A percentile compares a stretch with the other conserved stretches of the same genome.
phyloP scores from a whole-genome alignment of 768 basidiomycete species.

The Psilocybe cubensis region DNA sequence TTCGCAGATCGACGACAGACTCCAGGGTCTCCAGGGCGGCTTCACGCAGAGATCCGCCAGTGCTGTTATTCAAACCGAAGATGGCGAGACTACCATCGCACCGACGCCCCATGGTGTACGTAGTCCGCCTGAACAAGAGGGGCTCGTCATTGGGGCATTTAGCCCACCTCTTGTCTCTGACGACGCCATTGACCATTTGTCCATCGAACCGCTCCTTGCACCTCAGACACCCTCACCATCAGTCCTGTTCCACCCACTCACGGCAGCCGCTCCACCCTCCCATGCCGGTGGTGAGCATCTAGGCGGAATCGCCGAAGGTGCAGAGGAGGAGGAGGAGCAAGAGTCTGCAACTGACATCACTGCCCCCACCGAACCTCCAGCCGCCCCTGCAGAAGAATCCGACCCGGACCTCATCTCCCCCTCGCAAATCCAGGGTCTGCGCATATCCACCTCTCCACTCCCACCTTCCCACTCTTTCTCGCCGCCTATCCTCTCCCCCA shows the following conservation, averaged over 20 bases:
- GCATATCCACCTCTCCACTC: conserved; percentile 51
- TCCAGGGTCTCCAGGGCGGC: conserved; percentile 19
- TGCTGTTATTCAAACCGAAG: conserved; percentile 1
- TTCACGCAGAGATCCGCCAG: conserved; percentile 13
- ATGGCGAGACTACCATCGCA: conserved; percentile 16
- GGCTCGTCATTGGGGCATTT: conserved; percentile 20
- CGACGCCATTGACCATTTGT: conserved; percentile 21
- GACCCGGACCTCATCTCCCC: conserved; percentile 32
- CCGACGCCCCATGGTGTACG: conserved; percentile 23
- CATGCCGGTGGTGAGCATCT: conserved; percentile 21
- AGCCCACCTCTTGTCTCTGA: conserved; percentile 20
- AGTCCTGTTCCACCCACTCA: conserved; percentile 5
- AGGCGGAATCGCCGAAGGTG: conserved; percentile 68
- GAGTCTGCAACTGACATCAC: conserved; percentile 16
- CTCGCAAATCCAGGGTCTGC: conserved; percentile 58
- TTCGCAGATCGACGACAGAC: conserved; percentile 21
- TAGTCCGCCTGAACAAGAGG: conserved; percentile 17
- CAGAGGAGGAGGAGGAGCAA: conserved; percentile 40
- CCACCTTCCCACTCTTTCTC: conserved; percentile 27
- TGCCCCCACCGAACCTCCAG: conserved; percentile 3
- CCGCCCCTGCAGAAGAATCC: conserved; percentile 14
- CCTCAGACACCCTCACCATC: conserved; percentile 28
- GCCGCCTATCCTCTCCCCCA: conserved; percentile 1
- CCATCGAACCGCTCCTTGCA: conserved; percentile 60
- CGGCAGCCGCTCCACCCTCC: conserved; percentile 26